Conservation (phyloP, 495 filamentous ascomycete species). For the Xylona heveae region DNA sequence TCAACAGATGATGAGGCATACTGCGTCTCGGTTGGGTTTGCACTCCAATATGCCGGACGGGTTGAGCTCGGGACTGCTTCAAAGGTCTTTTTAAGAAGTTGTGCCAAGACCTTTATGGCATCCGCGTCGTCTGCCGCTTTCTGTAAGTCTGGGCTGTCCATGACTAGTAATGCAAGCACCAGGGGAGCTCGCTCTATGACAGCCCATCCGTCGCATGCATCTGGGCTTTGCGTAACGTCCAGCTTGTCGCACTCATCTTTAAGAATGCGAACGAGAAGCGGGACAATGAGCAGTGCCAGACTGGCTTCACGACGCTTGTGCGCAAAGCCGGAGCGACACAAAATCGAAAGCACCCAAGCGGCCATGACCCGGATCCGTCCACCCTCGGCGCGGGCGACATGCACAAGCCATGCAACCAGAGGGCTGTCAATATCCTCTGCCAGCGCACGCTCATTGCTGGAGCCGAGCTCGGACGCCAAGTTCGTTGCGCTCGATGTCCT, state of each 20-base stretch:
- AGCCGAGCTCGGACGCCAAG: slow-evolving; percentile 10
- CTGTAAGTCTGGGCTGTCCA: slow-evolving; percentile 55
- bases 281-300: slow-evolving; percentile 47
- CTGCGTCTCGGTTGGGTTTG: slow-evolving; percentile 11
- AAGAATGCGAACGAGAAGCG: slow-evolving; percentile 49
- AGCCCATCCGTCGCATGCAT: slow-evolving; percentile 20
- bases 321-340: slow-evolving; percentile 48
- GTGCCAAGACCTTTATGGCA: slow-evolving; percentile 48
- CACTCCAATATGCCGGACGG: no score
- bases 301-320: slow-evolving; percentile 36
- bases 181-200: slow-evolving; percentile 51
- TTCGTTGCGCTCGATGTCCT: not conserved
- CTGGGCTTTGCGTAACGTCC: slow-evolving; percentile 15
- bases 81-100: slow-evolving; percentile 53
- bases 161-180: slow-evolving; percentile 56
- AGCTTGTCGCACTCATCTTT: slow-evolving; percentile 29
- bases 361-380: slow-evolving; percentile 54
- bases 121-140: slow-evolving; percentile 62
- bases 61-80: slow-evolving; percentile 25
- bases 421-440: slow-evolving; percentile 53
- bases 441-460: slow-evolving; percentile 8
- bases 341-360: slow-evolving; percentile 52
- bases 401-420: slow-evolving; percentile 65
- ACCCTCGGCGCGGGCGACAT: slow-evolving; percentile 36
- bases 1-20: slow-evolving; percentile 14